These are phyloP conservation scores for Jaenimonas drosophilae DNA, from an alignment of 208 protist species.

Conservation along the genomic window DNA sequence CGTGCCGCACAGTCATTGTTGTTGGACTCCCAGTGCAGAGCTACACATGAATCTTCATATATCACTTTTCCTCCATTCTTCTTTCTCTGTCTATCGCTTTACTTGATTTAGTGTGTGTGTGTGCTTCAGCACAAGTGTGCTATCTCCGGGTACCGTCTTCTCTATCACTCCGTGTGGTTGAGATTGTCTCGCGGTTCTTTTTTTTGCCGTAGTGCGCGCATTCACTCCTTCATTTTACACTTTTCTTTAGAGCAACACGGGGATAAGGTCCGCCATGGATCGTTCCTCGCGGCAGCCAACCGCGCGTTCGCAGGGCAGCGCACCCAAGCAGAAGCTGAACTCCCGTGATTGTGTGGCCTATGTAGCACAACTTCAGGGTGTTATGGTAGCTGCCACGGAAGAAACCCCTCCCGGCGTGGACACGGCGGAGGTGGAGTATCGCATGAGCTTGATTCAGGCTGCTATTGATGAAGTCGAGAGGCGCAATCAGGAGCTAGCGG, in stretches of 20 bases:
- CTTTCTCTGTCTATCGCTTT: not conserved
- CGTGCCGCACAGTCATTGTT: no score
- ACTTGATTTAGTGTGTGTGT: no score
- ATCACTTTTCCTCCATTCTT: not conserved
- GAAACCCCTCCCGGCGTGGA: constrained; percentile 46
- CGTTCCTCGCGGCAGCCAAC: no score
- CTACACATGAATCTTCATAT: constrained; percentile 1
- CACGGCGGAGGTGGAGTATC: constrained; percentile 32
- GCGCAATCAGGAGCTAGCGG: constrained; percentile 18
- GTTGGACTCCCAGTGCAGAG: no score
- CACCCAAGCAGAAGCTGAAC: not conserved
- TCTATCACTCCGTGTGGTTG: no score
- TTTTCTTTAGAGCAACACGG: no score
- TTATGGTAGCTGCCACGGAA: constrained; percentile 43
- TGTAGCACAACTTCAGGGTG: constrained; percentile 41
- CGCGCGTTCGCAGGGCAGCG: no score
- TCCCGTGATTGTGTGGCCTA: constrained; percentile 28
- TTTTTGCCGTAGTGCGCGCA: no score
- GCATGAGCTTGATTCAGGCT: constrained; percentile 42
- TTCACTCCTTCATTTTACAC: not conserved
- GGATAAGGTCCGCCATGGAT: no score
- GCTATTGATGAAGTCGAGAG: constrained; percentile 46
- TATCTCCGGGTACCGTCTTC: no score
- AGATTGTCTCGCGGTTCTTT: no score
- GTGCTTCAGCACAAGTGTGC: no score